Conservation (phyloP, 768 basidiomycete genomes). For the Sporobolomyces phaffii region DNA sequence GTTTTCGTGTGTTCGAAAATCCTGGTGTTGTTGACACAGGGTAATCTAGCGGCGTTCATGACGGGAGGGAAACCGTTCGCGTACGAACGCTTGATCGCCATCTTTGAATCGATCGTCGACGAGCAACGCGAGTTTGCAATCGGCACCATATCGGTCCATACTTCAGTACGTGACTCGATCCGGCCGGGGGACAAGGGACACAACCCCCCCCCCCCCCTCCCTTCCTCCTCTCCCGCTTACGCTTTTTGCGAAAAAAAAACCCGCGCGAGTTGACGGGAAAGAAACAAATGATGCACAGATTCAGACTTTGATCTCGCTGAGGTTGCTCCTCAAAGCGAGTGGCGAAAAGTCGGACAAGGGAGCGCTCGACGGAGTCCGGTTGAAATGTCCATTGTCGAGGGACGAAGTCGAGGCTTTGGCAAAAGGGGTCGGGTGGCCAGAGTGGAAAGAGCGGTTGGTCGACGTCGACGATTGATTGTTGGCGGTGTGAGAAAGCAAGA, state of each 20-base stretch:
- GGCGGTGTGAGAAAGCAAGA: too few relatives aligned
- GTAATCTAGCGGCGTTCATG: neutral
- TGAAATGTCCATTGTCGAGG: conserved; percentile 27
- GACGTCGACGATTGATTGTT: conserved; percentile 13
- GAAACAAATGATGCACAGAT: conserved; percentile 4
- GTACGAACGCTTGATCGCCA: conserved; percentile 46
- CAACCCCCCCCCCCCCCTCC: too few relatives aligned
- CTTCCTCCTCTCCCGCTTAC: too few relatives aligned
- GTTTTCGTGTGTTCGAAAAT: too few relatives aligned
- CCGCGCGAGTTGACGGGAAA: neutral
- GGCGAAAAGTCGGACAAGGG: conserved; percentile 20
- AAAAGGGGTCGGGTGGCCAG: conserved; percentile 23
- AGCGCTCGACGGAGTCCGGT: conserved; percentile 32
- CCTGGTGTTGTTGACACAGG: too few relatives aligned
- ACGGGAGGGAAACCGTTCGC: conserved; percentile 44
- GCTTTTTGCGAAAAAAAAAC: neutral
- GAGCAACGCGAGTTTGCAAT: conserved; percentile 13
- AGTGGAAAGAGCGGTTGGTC: conserved; percentile 30
- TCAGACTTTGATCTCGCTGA: conserved; percentile 25
- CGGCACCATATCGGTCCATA: neutral
- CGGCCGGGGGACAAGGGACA: too few relatives aligned
- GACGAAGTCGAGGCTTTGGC: conserved; percentile 25
- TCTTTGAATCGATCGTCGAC: conserved; percentile 44
- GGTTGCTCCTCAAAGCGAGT: conserved; percentile 21
- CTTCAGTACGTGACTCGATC: conserved; percentile 10